Evolutionary conservation across 306 rosid genomes (phyloP).

Genomic region (Vicia villosa): DNA sequence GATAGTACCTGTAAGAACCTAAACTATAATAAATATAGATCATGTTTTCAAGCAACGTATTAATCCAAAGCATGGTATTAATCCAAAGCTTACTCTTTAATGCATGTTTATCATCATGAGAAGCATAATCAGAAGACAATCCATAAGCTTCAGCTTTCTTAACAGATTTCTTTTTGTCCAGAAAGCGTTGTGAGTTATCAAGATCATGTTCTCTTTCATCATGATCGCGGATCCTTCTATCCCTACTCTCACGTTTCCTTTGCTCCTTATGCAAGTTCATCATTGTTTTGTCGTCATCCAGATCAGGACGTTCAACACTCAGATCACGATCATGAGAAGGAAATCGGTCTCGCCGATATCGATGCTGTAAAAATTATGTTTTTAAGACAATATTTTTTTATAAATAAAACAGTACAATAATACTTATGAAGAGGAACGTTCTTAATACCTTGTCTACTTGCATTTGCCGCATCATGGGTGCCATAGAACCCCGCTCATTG

Average conservation of each 20-base stretch:
- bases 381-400: constrained; percentile 21
- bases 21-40: constrained; percentile 9
- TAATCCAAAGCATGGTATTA: too few species aligned
- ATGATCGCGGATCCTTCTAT: constrained; percentile 69
- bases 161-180: constrained; percentile 71
- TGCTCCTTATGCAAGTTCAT: constrained; percentile 71
- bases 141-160: constrained; percentile 75
- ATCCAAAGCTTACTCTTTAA: constrained; percentile 62
- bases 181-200: constrained; percentile 59
- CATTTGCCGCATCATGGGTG: constrained; percentile 64
- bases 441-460: constrained; percentile 59
- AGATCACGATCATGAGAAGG: constrained; percentile 68
- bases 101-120: constrained; percentile 72
- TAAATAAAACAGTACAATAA: neutral
- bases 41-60: too few species aligned
- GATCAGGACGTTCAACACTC: constrained; percentile 74
- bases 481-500: constrained; percentile 63
- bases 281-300: constrained; percentile 71
- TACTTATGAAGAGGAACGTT: neutral
- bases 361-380: constrained; percentile 54
- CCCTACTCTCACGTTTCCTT: constrained; percentile 62
- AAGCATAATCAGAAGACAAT: constrained; percentile 53
- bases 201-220: constrained; percentile 78
- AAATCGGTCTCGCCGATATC: constrained; percentile 70
- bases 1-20: constrained; percentile 8